Conservation (phyloP, 495 filamentous ascomycete genomes). For the Daldinia bambusicola region DNA sequence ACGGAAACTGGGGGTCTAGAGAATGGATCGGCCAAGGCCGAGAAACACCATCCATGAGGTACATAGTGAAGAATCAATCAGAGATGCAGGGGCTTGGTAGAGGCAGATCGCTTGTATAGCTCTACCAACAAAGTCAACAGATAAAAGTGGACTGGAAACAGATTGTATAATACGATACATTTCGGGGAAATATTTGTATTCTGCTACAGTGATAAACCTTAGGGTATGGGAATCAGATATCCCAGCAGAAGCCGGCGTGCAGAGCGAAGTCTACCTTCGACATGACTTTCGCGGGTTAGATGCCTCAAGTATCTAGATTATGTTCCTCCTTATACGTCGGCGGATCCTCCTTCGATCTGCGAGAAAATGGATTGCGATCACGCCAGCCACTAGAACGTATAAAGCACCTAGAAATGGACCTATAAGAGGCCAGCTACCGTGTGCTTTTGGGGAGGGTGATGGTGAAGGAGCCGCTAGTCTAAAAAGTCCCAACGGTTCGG, state of each 20-base stretch:
- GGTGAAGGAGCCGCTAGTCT: slow-evolving; percentile 1
- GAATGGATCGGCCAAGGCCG: background rate
- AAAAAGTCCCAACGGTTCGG: background rate
- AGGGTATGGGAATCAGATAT: background rate
- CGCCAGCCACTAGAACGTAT: background rate
- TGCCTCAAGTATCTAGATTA: background rate
- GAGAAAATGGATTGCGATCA: background rate
- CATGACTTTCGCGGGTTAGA: background rate
- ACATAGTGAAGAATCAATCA: no score
- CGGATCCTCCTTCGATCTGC: slow-evolving; percentile 5
- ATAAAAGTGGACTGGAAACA: background rate
- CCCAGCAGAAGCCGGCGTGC: background rate
- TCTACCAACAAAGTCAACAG: background rate
- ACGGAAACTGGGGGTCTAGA: background rate
- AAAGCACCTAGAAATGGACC: background rate
- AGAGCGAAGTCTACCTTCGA: background rate
- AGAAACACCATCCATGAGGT: background rate
- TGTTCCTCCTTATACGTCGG: slow-evolving; percentile 20
- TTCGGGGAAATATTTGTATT: background rate
- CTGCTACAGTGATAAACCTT: background rate
- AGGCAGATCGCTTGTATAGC: background rate
- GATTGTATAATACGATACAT: background rate
- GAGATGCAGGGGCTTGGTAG: background rate
- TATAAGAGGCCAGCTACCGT: background rate
- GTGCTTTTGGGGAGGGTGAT: background rate